Conservation (phyloP, 345 rosid species). For the Syzygium aqueum region DNA sequence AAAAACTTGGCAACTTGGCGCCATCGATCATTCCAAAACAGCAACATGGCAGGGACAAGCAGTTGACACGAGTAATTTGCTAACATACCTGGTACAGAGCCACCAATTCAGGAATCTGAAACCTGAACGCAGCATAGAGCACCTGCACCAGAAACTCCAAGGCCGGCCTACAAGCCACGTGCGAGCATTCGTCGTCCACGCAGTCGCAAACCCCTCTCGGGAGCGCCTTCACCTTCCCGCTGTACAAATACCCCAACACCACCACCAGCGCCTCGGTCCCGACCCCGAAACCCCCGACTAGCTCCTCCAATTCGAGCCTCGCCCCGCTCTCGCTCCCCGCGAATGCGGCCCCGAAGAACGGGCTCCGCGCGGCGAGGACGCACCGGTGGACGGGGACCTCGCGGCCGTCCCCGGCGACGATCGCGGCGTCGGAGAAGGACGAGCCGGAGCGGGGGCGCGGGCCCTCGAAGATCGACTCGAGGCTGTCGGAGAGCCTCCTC, state of each 20-base stretch:
- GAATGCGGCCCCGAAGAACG: conserved; percentile 43
- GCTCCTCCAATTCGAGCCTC: conserved; percentile 45
- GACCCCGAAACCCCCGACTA: conserved; percentile 26
- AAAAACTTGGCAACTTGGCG: neutral
- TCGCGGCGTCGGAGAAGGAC: neutral
- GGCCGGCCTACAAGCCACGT: conserved; percentile 62
- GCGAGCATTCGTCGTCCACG: conserved; percentile 58
- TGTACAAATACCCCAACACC: conserved; percentile 56
- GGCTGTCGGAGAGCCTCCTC: neutral
- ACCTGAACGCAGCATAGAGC: conserved; percentile 54
- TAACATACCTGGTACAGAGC: conserved; percentile 26
- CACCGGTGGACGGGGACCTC: conserved; percentile 63
- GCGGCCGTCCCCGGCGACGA: neutral
- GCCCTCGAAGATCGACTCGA: neutral
- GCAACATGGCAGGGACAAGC: neutral
- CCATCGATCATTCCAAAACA: neutral
- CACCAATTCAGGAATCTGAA: conserved; percentile 50
- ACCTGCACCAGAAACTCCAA: conserved; percentile 59
- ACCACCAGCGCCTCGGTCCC: conserved; percentile 45
- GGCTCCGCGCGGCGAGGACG: conserved; percentile 56
- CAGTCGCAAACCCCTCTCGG: conserved; percentile 37
- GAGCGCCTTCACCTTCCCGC: conserved; percentile 53
- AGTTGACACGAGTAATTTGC: neutral
- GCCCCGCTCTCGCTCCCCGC: conserved; percentile 10
- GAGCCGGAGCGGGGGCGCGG: neutral